phyloP scores from a whole-genome alignment of 805 yeast genomes.

The Saccharomycopsis guyanensis region DNA sequence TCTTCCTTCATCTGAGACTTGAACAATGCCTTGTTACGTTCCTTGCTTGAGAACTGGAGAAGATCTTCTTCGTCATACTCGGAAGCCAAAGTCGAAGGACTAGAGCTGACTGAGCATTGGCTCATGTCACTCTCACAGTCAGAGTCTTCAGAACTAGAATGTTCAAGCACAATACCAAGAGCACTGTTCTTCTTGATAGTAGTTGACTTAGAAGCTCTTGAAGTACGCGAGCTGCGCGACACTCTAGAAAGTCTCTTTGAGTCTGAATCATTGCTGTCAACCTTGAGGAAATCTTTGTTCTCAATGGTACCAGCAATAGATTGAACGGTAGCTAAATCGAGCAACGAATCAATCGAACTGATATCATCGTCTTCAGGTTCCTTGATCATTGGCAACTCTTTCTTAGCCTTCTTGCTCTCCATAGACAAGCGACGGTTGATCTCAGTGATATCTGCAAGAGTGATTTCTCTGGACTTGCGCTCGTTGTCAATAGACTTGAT shows the following conservation, averaged over 20 bases:
- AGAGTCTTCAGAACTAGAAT: not conserved
- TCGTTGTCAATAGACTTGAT: constrained; percentile 6
- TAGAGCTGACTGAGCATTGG: not conserved
- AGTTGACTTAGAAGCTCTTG: constrained; percentile 3
- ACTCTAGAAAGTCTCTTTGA: not conserved
- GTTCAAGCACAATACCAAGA: constrained; percentile 12
- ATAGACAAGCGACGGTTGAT: not conserved
- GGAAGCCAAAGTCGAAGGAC: constrained; percentile 15
- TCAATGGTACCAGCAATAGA: constrained; percentile 19
- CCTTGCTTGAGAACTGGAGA: not conserved
- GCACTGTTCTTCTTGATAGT: constrained; percentile 15
- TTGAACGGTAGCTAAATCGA: constrained; percentile 13
- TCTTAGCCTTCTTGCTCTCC: not conserved
- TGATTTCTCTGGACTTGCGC: too few species aligned
- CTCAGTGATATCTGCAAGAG: not conserved
- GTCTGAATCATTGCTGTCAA: not conserved
- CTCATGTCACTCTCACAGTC: constrained; percentile 13
- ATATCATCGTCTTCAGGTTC: constrained; percentile 1
- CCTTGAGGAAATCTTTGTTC: constrained; percentile 12
- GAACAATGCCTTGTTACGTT: constrained; percentile 4
- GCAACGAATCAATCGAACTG: constrained; percentile 6
- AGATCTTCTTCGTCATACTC: constrained; percentile 10
- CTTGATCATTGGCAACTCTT: not conserved
- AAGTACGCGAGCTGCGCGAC: not conserved
- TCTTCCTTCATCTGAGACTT: constrained; percentile 10